Evolutionary conservation across 208 protist genomes (phyloP).

Genomic region (Trypanosomatidae sp.): DNA sequence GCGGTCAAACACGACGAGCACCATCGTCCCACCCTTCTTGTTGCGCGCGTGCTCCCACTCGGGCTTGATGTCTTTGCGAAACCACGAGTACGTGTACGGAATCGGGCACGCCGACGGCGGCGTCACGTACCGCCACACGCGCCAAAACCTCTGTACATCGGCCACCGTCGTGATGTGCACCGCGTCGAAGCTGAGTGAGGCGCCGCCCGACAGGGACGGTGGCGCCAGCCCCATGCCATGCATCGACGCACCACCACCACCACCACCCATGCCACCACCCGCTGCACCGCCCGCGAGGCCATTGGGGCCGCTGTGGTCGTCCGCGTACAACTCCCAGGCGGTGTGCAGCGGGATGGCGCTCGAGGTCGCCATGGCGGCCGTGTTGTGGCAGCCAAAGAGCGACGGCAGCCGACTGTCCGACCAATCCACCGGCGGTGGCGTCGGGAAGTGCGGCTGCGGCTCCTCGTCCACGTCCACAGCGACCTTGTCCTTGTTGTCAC

Average conservation of each 20-base stretch:
- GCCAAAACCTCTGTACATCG: constrained; percentile 73
- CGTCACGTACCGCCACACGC: constrained; percentile 58
- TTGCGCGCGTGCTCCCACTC: constrained; percentile 82
- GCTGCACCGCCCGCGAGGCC: neutral
- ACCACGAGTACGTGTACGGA: constrained; percentile 78
- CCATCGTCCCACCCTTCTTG: constrained; percentile 72
- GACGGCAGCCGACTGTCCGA: constrained; percentile 30
- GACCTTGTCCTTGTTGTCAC: too few relatives aligned
- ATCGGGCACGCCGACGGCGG: constrained; percentile 38
- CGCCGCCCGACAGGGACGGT: constrained; percentile 4
- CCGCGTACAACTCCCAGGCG: constrained; percentile 69
- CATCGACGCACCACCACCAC: too few relatives aligned
- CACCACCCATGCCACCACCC: neutral
- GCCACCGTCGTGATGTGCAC: constrained; percentile 53
- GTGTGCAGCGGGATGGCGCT: constrained; percentile 41
- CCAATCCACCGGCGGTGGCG: too few relatives aligned
- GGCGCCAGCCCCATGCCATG: neutral
- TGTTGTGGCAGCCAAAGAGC: constrained; percentile 51
- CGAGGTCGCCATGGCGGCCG: constrained; percentile 23
- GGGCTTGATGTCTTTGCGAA: constrained; percentile 67
- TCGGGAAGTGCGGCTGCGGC: too few relatives aligned
- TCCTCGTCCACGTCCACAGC: too few relatives aligned
- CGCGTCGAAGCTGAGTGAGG: constrained; percentile 29
- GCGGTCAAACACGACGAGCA: constrained; percentile 65
- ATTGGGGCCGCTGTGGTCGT: constrained; percentile 36